Base-by-base conservation (phyloP, 257 asterid species). In the Scutellaria galericulata region DNA sequence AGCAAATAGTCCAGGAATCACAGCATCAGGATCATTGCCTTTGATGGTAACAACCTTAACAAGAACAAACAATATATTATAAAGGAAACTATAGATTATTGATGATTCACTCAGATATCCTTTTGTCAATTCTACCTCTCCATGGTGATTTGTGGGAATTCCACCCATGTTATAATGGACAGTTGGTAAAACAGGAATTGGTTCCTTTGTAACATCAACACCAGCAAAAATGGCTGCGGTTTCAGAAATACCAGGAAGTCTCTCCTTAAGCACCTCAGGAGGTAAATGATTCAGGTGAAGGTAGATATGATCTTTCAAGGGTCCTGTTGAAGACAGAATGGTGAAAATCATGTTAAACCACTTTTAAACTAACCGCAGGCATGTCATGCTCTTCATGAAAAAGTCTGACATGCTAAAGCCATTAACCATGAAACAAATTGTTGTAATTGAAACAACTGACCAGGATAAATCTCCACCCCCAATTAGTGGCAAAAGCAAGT, bases 91-190 rank as follows among this genome's bases (percentile, higher is more conserved):
- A 54, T 22, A 9, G 68, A 9, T 63, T 20, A 13, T 40, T 18
- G 40, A 73, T 64, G 37, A 56, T 53, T 54, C 56, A 66, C 45
- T 70, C 55, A 15, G 35, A 75, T 56, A 51, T 8, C 63, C 64
- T 31, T 68, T 44, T 42, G 70, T 37, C 53, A 60, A 60, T 45
- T 78, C 15, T 82, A 94, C 99, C 99, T 94, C 96, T 71, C 99
- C 99, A 65, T 88, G 89, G 87, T 94, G 72, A 79, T 94, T 94
- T 22, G 97, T 91, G 52, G 99, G 99, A 78, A 94, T 87, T 75
- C 99, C 99, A 62, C 99, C 99, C 99, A 94, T 94, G 82, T 94
- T 94, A 69, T 94, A 94, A 68, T 94, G 99, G 70, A 94, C 99
- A 35, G 98, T 94, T 35, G 99, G 99, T 72, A 91, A 83, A 72